Base-by-base conservation (phyloP, 805 yeast species). In the Candida chauliodis region DNA sequence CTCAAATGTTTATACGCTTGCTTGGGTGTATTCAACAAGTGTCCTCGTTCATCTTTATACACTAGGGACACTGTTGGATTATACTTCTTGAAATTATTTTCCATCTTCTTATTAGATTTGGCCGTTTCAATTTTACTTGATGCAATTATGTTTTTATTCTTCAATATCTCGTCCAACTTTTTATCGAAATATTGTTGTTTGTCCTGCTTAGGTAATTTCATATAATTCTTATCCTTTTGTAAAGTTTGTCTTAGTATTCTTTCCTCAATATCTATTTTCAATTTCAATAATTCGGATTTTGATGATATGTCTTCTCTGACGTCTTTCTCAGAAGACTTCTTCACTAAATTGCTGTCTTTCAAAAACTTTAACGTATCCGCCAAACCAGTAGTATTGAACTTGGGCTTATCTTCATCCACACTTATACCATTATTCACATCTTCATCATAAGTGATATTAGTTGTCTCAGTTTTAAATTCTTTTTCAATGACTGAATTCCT, bases 1-100 rank as follows among this genome's bases (percentile, higher is more conserved):
- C 93, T 82, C 33, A 86, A 60, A 43, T 76, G 75, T 60, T 84
- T 86, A 65, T 75, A 87, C 1, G 95, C 95, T 43, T 81, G 81
- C 51, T 82, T 84, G 14, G 35, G 20, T 3, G 80, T 69, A 21
- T 70, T 61, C 19, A 88, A 58, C 15, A 66, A 64, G 22, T 74
- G 64, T 1, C 95, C 95, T 2, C 59, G 49, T 18, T 77, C 81
- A 53, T 86, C 95, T 14, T 66, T 71, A 56, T 86, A 84, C 18
- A 67, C 71, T 3, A 87, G 50, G 17, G 62, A 59, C n/a, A 79
- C 71, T 15, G 64, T 50, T 0, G 81, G 81, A 24, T 66, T 67
- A 47, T 76, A 73, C 50, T 40, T 3, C 8, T 49, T 45, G 21
- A 55, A 56, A 25, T 37, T 44, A 23, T 34, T 32, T 10, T 34